phyloP scores from a whole-genome alignment of 495 filamentous ascomycete species.

The Neurospora hispaniola region DNA sequence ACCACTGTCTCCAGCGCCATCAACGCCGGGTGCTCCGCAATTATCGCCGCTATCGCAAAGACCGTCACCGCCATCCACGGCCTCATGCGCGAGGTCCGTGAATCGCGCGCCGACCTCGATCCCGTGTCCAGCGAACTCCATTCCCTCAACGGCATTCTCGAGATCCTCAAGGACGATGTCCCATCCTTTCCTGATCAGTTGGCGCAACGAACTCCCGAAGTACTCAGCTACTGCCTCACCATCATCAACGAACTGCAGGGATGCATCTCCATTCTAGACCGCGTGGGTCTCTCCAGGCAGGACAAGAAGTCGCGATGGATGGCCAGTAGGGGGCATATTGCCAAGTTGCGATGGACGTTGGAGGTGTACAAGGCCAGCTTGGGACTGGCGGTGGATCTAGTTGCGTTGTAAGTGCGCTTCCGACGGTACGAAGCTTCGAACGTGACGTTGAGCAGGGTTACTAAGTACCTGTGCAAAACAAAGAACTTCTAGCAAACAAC shows the following conservation, averaged over 20 bases:
- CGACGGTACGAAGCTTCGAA: not conserved
- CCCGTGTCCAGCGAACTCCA: constrained; percentile 37
- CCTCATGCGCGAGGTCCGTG: constrained; percentile 37
- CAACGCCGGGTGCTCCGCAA: constrained; percentile 29
- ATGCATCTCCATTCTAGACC: constrained; percentile 20
- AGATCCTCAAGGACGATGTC: constrained; percentile 36
- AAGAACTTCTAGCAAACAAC: not conserved
- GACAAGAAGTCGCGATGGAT: constrained; percentile 34
- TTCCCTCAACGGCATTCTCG: constrained; percentile 34
- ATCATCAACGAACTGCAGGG: constrained; percentile 27
- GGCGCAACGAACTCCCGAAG: constrained; percentile 25
- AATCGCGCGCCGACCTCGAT: constrained; percentile 35
- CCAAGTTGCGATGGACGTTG: constrained; percentile 23
- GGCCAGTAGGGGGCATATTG: constrained; percentile 23
- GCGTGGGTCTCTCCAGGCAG: constrained; percentile 18
- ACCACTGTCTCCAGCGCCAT: constrained; percentile 23
- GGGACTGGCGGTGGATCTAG: constrained; percentile 32
- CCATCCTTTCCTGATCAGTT: constrained; percentile 25
- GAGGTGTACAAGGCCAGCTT: constrained; percentile 29
- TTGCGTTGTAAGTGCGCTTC: constrained; percentile 23
- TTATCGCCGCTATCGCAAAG: constrained; percentile 25
- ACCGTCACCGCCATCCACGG: constrained; percentile 18
- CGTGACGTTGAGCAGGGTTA: not conserved
- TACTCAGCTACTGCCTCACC: constrained; percentile 24
- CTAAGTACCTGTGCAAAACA: not conserved